Percentiles rank a stretch among this genome's conserved stretches.
Conservation (phyloP, 2,329 filamentous ascomycete species). For the Neonectria ditissima region DNA sequence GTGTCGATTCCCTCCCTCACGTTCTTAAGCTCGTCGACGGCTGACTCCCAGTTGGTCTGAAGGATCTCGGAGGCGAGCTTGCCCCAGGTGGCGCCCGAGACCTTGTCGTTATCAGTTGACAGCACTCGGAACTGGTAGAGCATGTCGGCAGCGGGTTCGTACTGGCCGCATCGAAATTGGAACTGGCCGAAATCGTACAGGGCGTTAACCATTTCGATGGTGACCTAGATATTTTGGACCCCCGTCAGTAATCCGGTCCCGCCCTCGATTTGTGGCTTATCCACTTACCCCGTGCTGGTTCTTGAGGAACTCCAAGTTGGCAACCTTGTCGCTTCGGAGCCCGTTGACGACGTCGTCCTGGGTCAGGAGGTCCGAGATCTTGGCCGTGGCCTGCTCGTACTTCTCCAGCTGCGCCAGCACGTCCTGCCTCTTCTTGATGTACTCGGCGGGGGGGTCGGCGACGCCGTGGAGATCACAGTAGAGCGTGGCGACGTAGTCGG, state of each 20-base stretch:
- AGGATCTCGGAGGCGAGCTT: slow-evolving; percentile 97
- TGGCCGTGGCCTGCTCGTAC: slow-evolving; percentile 87
- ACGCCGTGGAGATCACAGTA: slow-evolving; percentile 90
- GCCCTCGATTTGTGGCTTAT: slow-evolving; percentile 12
- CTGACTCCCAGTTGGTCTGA: slow-evolving; percentile 93
- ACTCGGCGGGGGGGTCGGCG: slow-evolving; percentile 83
- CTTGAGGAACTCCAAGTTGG: slow-evolving; percentile 98
- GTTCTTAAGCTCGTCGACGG: slow-evolving; percentile 90
- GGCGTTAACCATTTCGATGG: slow-evolving; percentile 93
- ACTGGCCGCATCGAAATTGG: slow-evolving; percentile 97
- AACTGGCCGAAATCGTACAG: slow-evolving; percentile 97
- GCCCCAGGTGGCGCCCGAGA: slow-evolving; percentile 95
- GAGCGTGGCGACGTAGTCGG: slow-evolving; percentile 92
- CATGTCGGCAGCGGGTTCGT: slow-evolving; percentile 88
- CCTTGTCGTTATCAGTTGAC: slow-evolving; percentile 98
- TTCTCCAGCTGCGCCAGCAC: slow-evolving; percentile 85
- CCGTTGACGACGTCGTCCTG: slow-evolving; percentile 92
- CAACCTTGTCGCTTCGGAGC: slow-evolving; percentile 95
- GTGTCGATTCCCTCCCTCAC: slow-evolving; percentile 93
- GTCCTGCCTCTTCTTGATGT: slow-evolving; percentile 87
- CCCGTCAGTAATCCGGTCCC: slow-evolving; percentile 33
- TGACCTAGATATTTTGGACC: slow-evolving; percentile 67
- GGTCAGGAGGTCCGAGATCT: slow-evolving; percentile 87
- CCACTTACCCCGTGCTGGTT: slow-evolving; percentile 87
- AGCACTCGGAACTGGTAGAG: slow-evolving; percentile 98